Conservation (phyloP, 306 rosid genomes). For the Quercus dentata region DNA sequence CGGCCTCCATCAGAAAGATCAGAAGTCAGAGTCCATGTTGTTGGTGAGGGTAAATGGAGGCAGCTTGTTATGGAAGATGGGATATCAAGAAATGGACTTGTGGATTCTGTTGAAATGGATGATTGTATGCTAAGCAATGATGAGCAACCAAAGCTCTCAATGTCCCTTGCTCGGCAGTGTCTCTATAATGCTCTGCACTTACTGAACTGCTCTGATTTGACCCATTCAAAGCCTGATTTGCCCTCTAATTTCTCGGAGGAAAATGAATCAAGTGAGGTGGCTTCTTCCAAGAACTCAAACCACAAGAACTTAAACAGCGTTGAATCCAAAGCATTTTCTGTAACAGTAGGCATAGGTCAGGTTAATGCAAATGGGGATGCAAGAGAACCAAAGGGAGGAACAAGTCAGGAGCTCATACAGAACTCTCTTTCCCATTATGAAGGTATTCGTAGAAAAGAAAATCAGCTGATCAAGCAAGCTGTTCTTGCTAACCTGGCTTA, state of each 20-base stretch:
- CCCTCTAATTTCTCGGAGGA: slow-evolving; percentile 74
- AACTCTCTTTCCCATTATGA: slow-evolving; percentile 74
- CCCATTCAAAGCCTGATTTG: slow-evolving; percentile 45
- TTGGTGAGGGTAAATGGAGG: slow-evolving; percentile 96
- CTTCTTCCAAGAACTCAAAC: slow-evolving; percentile 56
- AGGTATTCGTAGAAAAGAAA: slow-evolving; percentile 64
- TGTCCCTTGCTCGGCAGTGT: slow-evolving; percentile 81
- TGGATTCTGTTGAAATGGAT: slow-evolving; percentile 37
- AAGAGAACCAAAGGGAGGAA: slow-evolving; percentile 82
- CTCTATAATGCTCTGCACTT: slow-evolving; percentile 70
- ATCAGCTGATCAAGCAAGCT: slow-evolving; percentile 77
- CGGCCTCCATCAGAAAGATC: slow-evolving; percentile 43
- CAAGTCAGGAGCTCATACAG: slow-evolving; percentile 78
- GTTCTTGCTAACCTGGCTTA: slow-evolving; percentile 83
- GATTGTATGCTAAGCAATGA: slow-evolving; percentile 47
- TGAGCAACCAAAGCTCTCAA: slow-evolving; percentile 66
- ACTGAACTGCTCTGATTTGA: slow-evolving; percentile 47
- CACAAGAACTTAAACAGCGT: slow-evolving; percentile 47
- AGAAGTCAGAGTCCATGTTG: slow-evolving; percentile 65
- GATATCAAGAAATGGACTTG: slow-evolving; percentile 45
- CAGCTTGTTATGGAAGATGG: slow-evolving; percentile 75
- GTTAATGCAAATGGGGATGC: slow-evolving; percentile 70
- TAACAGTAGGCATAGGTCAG: slow-evolving; percentile 57
- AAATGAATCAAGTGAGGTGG: slow-evolving; percentile 53
- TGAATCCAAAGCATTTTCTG: slow-evolving; percentile 62